Evolutionary conservation across 331 rosid species (phyloP), one percentile per base, ranked within the genome.

Genomic region (Arachis monticola): DNA sequence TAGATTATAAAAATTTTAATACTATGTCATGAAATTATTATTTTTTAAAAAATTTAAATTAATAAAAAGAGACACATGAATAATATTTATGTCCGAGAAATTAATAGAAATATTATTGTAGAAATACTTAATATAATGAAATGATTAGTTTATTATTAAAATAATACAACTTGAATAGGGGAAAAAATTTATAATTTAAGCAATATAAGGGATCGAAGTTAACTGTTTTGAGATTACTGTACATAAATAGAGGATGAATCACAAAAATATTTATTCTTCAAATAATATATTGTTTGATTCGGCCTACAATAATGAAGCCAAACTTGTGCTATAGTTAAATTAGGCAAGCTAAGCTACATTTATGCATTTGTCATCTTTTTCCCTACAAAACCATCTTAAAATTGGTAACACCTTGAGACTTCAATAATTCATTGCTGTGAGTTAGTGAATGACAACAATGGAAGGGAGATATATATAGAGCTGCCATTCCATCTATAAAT

Each of bases 401-500:
- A 31, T 59, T 35, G 31, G 7, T 2, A 58, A 2, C 3, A 31
- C 7, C 50, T 30, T 60, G 4, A 60, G 27, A 13, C 60, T 46
- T 48, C 60, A 46, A 59, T 46, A 9, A 9, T 48, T 48, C 60
- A 32, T 72, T 47, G 0, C 9, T 45, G 13, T 47, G 32, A 46
- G 48, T 48, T 2, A 13, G 35, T 12, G 12, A 5, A 14, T 60
- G 60, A 31, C 1, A 9, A 41, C 8, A 8, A 44, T 59, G 27
- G 14, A 30, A 58, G 22, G 31, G 42, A 58, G 60, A 8, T 3
- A 35, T 3, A 4, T 35, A 35, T 72, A 45, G 46, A 72, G 46
- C 68, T 59, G 67, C 62, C 68, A 59, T 72, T 46, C 60, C 60
- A 11, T 72, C 1, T 70, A 70, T 35, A 2, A 56, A 70, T 10